Base-by-base conservation (phyloP, 257 asterid species). In the Knoxia roxburghii region DNA sequence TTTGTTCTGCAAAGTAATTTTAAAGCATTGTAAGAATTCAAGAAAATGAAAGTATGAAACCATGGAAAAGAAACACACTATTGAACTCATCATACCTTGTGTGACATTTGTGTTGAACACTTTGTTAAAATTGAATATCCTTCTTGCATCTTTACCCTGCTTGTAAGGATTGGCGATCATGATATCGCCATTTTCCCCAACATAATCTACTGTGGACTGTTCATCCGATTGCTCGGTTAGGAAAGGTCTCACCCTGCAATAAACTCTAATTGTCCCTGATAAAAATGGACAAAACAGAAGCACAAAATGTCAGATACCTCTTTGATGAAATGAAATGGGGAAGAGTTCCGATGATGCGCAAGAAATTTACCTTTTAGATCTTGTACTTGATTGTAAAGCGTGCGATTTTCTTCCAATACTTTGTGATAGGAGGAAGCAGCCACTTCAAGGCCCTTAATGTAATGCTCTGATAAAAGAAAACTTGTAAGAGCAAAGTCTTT, bases 121-220 rank as follows among this genome's bases (percentile, higher is more conserved):
- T 86, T 89, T 89, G 81, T 89, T 87, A 75, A 91, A 91, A 55
- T 86, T 75, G 86, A 89, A 91, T 68, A 85, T 82, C 83, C 64
- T 89, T 77, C 98, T 84, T 18, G 96, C 82, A 66, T 87, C 95
- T 82, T 86, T 89, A 26, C 95, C 92, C 76, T 78, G 95, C 85
- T 83, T 89, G 64, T 75, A 80, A 72, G 92, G 95, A 80, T 87
- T 87, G 59, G 78, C 95, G 64, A 91, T 86, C 89, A 89, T 91
- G 77, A 91, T 86, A 64, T 79, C 85, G 81, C 98, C 98, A 71
- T 91, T 87, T 65, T 87, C 96, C 79, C 98, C 98, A 29, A 91
- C 84, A 68, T 89, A 84, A 71, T 89, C 98, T n/a, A 91, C 89
- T 2, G 92, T 81, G 23, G 96, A 84, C 70, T 79, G 95, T 63